Evolutionary conservation across 768 basidiomycete genomes (phyloP), one percentile per base, ranked within the genome.

Genomic region (Rhodocollybia butyracea): DNA sequence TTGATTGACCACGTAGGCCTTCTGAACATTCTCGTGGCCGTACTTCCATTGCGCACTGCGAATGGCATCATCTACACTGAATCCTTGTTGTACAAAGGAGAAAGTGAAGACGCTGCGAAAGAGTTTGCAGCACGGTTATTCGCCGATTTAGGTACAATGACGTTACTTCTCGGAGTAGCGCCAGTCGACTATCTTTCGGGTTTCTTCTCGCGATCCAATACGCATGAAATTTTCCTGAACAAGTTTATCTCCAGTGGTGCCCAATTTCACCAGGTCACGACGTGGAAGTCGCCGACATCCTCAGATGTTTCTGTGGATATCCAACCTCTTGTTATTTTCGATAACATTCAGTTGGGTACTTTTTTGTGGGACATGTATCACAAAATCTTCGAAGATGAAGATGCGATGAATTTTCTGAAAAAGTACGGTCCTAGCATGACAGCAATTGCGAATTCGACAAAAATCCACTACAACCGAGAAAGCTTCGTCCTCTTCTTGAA

Each of bases 401-500:
- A 51, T 19, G 1, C 48, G 30, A 51, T 19, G 11, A 36, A 8
- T 24, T 58, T 57, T 51, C 57, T 30, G 29, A 10, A 19, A 8
- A 27, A 43, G 26, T 6, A 32, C 22, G 22, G 17, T 17, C 60
- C 59, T 24, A 17, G 55, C 13, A 27, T 26, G 10, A 57, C 45
- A 27, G 59, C 59, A 0, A 15, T 72, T 1, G n/a, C 42, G 3
- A 61, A 60, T 17, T 59, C 64, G 11, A 61, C 55, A 29, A 56
- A 70, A 29, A 26, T 74, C 21, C 79, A 79, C 57, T 84, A 85
- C 59, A 72, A 65, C 10, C 75, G 84, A 12, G 68, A 68, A 34
- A 76, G 73, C 30, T 83, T 84, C 50, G 80, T 69, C 1, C 58
- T 70, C 2, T 64, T 86, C 39, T 64, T 86, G 15, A 60, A 61